These are phyloP conservation scores for Phytopythium ostracodes DNA, from an alignment of 352 stramenopile genomes.

Conservation along the genomic window DNA sequence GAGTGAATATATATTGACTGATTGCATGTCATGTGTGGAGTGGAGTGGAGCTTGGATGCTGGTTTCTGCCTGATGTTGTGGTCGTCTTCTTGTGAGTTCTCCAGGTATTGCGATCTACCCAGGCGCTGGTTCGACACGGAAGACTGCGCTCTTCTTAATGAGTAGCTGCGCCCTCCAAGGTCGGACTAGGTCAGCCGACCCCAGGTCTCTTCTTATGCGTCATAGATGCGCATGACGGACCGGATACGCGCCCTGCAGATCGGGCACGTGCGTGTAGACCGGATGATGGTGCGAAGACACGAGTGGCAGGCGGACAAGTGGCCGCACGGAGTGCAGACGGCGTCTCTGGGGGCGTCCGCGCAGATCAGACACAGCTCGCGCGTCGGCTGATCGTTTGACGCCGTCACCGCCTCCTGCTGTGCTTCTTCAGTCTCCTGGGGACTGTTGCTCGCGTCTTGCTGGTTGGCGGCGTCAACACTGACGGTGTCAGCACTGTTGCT, in stretches of 20 bases:
- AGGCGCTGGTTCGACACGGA: too few relatives aligned
- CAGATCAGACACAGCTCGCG: conserved; percentile 39
- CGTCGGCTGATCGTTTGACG: conserved; percentile 10
- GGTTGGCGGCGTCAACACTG: not conserved
- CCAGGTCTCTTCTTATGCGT: conserved; percentile 2
- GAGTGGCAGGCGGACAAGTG: conserved; percentile 42
- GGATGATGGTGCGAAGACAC: conserved; percentile 37
- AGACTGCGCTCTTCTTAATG: too few relatives aligned
- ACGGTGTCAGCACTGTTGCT: not conserved
- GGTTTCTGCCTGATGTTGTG: not conserved
- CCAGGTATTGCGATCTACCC: not conserved
- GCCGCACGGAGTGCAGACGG: conserved; percentile 49
- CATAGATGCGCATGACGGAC: conserved; percentile 48
- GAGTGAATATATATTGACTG: conserved; percentile 3
- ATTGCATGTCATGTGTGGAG: not conserved
- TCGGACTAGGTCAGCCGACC: not conserved
- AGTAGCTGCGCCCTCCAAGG: not conserved
- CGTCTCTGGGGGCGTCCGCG: conserved; percentile 34
- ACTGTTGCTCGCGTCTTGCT: not conserved
- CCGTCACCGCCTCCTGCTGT: not conserved
- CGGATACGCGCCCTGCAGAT: conserved; percentile 38
- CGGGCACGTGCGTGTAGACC: conserved; percentile 26
- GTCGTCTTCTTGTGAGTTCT: not conserved
- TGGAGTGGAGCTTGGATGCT: not conserved
- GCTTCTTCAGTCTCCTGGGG: not conserved